A percentile compares a stretch with the other conserved stretches of the same genome.
phyloP scores from a whole-genome alignment of 2,329 filamentous ascomycete genomes.

The Colletotrichum sp. region DNA sequence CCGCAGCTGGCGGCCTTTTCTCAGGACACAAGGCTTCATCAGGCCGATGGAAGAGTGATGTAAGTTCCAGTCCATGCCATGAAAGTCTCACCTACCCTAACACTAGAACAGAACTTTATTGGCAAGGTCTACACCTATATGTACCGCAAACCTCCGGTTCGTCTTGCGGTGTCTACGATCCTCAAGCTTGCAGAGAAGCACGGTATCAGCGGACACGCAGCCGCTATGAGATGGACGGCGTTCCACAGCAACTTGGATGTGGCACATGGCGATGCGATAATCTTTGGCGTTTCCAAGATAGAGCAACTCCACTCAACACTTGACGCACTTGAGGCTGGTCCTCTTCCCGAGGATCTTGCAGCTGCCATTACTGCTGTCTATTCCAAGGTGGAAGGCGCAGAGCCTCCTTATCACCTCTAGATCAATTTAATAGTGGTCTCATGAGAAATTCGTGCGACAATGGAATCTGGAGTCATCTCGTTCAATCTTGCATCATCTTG shows the following conservation, averaged over 20 bases:
- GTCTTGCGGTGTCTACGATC: not conserved
- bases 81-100: not conserved
- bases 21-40: not conserved
- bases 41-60: not conserved
- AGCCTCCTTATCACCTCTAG: not conserved
- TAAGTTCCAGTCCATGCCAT: not conserved
- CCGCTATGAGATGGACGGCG: not conserved
- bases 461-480: not conserved
- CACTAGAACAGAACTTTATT: not conserved
- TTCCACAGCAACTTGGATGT: not conserved
- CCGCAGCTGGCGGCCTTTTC: not conserved
- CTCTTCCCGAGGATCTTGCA: not conserved
- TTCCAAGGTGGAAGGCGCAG: not conserved
- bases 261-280: not conserved
- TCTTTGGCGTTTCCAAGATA: not conserved
- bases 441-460: fast-evolving
- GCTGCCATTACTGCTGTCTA: not conserved
- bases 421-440: not conserved
- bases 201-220: not conserved
- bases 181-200: not conserved
- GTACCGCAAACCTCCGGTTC: not conserved
- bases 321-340: not conserved
- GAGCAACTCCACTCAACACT: not conserved
- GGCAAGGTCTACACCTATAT: not conserved
- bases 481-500: not conserved